Evolutionary conservation across 768 basidiomycete genomes (phyloP).

Genomic region (Tulasnella sp.): DNA sequence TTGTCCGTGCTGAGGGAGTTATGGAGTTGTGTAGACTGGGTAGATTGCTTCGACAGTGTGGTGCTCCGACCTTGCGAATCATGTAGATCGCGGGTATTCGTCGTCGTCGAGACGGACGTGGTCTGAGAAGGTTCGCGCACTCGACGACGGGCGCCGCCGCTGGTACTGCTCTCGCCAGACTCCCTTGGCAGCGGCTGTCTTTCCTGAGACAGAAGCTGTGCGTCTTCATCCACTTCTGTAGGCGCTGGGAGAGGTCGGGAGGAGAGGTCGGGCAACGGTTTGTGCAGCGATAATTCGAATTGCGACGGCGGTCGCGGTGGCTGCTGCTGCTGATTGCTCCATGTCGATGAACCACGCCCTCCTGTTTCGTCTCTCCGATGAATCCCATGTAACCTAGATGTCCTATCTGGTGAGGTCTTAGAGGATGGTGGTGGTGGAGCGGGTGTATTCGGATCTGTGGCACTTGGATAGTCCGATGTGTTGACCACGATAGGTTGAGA

Average conservation of each 20-base stretch:
- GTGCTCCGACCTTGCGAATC: conserved; percentile 10
- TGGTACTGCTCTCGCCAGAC: too few species aligned
- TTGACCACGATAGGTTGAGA: too few species aligned
- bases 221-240: background rate
- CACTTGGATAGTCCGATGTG: too few species aligned
- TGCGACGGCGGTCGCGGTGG: conserved; percentile 5
- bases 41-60: conserved; percentile 9
- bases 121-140: background rate
- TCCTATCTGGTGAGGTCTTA: too few species aligned
- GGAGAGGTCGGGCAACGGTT: conserved; percentile 5
- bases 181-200: too few species aligned
- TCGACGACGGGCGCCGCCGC: background rate
- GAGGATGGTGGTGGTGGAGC: too few species aligned
- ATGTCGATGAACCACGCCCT: too few species aligned
- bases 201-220: too few species aligned
- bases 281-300: conserved; percentile 8
- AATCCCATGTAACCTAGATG: too few species aligned
- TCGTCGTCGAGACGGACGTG: background rate
- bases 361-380: too few species aligned
- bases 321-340: conserved; percentile 7
- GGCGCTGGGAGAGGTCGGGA: background rate
- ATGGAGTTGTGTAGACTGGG: background rate
- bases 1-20: conserved; percentile 12
- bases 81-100: too few species aligned
- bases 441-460: too few species aligned